Conservation (phyloP, 2,329 filamentous ascomycete species). For the Ceratocystis destructans region DNA sequence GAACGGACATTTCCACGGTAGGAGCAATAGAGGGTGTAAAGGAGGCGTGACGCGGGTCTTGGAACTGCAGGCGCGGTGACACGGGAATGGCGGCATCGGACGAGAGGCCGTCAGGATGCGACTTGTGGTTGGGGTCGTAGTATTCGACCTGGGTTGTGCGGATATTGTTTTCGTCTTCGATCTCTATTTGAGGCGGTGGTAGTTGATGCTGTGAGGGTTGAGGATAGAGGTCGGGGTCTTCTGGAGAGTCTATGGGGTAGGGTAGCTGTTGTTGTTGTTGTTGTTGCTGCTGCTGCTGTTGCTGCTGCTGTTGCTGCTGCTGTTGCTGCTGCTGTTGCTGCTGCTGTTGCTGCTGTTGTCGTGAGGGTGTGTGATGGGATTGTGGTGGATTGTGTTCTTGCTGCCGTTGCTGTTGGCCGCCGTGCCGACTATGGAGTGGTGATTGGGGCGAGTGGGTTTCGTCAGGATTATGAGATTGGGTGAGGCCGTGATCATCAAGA, state of each 20-base stretch:
- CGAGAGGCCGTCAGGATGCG: background rate
- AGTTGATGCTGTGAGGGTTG: background rate
- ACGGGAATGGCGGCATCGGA: conserved; percentile 11
- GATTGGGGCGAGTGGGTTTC: background rate
- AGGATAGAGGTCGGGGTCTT: background rate
- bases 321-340: no score
- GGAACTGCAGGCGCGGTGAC: conserved; percentile 12
- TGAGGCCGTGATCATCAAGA: background rate
- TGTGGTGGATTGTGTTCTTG: background rate
- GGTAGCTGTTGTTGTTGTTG: conserved; percentile 6
- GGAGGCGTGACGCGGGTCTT: conserved; percentile 18
- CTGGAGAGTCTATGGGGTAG: conserved; percentile 1
- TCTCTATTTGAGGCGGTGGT: conserved; percentile 17
- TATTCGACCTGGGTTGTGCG: conserved; percentile 13
- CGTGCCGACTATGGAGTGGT: background rate
- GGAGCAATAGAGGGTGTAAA: conserved; percentile 16
- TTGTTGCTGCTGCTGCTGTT: no score
- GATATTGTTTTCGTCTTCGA: conserved; percentile 18
- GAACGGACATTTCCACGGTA: conserved; percentile 16
- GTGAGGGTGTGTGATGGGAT: background rate
- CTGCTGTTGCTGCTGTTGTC: conserved; percentile 1
- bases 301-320: no score
- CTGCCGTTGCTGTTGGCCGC: background rate
- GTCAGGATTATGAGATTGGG: no score
- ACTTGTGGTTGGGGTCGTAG: conserved; percentile 6